A percentile compares a stretch with the other conserved stretches of the same genome.
Conservation (phyloP, 179 eudicot genomes). For the Camellia oleifera region DNA sequence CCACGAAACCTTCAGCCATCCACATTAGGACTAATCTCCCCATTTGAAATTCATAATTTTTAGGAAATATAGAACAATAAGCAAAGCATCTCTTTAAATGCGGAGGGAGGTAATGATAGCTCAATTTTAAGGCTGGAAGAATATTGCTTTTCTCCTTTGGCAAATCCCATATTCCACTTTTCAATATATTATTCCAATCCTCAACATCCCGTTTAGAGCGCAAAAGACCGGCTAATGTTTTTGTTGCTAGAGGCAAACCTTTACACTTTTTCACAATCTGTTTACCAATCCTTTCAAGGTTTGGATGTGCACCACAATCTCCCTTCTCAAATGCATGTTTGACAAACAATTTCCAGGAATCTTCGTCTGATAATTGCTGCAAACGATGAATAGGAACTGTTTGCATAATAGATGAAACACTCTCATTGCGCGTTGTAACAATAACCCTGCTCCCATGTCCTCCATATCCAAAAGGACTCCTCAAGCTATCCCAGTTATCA, state of each 20-base stretch:
- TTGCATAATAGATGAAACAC: conserved; percentile 1
- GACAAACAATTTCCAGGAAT: not conserved
- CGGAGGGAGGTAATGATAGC: conserved; percentile 29
- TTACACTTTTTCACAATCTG: conserved; percentile 9
- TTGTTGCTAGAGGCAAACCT: conserved; percentile 18
- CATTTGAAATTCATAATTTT: conserved; percentile 19
- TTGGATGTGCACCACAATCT: not conserved
- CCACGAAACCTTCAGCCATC: conserved; percentile 13
- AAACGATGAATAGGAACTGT: not conserved
- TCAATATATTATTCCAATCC: conserved; percentile 21
- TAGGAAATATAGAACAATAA: conserved; percentile 32
- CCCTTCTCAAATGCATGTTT: not conserved
- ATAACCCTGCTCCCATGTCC: conserved; percentile 15
- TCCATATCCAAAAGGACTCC: not conserved
- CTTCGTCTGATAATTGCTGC: not conserved
- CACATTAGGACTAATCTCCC: not conserved
- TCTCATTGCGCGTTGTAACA: conserved; percentile 9
- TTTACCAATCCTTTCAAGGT: conserved; percentile 1
- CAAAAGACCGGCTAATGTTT: conserved; percentile 26
- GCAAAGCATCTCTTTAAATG: conserved; percentile 33
- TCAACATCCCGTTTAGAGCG: conserved; percentile 7
- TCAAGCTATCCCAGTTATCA: not conserved
- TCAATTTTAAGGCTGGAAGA: conserved; percentile 24
- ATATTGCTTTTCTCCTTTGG: conserved; percentile 6
- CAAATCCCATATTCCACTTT: conserved; percentile 19